Evolutionary conservation across 257 asterid species (phyloP).

Genomic region (Leonotis leonurus): DNA sequence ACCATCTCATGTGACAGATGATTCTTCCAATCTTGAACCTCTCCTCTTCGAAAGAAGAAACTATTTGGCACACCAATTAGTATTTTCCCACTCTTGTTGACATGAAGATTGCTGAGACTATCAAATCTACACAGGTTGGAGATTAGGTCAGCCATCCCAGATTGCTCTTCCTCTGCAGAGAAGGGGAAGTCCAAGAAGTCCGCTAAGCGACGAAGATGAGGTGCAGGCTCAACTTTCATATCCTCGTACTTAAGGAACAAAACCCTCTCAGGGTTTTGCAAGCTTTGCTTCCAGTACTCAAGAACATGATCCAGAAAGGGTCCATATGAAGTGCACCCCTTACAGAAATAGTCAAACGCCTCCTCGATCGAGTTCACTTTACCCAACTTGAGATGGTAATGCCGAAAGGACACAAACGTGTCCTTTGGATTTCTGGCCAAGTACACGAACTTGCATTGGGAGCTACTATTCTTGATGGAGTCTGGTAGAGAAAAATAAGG

Average conservation of each 20-base stretch:
- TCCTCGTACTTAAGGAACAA: constrained; percentile 30
- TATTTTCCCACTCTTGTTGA: constrained; percentile 26
- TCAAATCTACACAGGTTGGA: constrained; percentile 24
- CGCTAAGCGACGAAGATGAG: constrained; percentile 16
- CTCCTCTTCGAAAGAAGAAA: constrained; percentile 22
- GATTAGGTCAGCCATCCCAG: constrained; percentile 14
- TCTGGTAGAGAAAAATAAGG: constrained; percentile 18
- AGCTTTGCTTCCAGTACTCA: constrained; percentile 24
- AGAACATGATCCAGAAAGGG: constrained; percentile 33
- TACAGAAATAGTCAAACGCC: constrained; percentile 14
- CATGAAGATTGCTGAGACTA: constrained; percentile 21
- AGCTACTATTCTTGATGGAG: not conserved
- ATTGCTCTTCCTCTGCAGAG: constrained; percentile 19
- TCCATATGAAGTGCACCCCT: constrained; percentile 18
- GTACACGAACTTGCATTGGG: constrained; percentile 25
- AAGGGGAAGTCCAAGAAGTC: constrained; percentile 24
- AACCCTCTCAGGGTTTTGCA: constrained; percentile 7
- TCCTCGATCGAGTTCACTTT: not conserved
- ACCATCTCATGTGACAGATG: constrained; percentile 19
- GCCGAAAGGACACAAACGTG: constrained; percentile 31
- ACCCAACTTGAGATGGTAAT: constrained; percentile 18
- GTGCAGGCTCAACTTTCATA: constrained; percentile 18
- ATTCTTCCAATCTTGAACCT: constrained; percentile 33
- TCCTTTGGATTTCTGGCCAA: constrained; percentile 31
- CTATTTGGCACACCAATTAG: constrained; percentile 10